Percentiles rank a stretch among this genome's conserved stretches.
These are phyloP conservation scores for peach (Prunus persica) DNA, from an alignment of 306 rosid species.

Conservation along the genomic window DNA sequence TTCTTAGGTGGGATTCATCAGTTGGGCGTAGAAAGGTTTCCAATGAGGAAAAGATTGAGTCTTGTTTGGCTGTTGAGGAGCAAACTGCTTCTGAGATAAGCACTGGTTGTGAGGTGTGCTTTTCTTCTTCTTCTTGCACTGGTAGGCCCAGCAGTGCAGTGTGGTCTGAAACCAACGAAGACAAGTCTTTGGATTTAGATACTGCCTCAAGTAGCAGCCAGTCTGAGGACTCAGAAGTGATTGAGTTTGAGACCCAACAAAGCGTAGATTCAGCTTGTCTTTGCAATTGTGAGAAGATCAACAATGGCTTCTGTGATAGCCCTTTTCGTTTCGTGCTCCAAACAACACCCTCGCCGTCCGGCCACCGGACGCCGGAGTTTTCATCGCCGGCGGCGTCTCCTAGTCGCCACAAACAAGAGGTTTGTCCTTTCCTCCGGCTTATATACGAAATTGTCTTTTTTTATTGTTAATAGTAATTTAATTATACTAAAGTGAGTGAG, in stretches of 20 bases:
- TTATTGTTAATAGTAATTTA: neutral
- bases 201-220: slow-evolving; percentile 35
- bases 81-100: slow-evolving; percentile 17
- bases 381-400: slow-evolving; percentile 59
- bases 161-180: slow-evolving; percentile 67
- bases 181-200: slow-evolving; percentile 44
- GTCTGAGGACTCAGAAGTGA: slow-evolving; percentile 31
- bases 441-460: neutral
- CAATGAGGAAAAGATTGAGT: slow-evolving; percentile 4
- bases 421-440: slow-evolving; percentile 21
- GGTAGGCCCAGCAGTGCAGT: slow-evolving; percentile 53
- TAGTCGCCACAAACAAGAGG: slow-evolving; percentile 49
- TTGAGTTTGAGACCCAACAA: no score
- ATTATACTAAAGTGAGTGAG: slow-evolving; percentile 9
- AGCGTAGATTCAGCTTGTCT: slow-evolving; percentile 11
- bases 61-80: slow-evolving; percentile 1
- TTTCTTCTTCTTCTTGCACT: slow-evolving; percentile 33
- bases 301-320: slow-evolving; percentile 40
- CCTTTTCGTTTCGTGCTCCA: slow-evolving; percentile 72
- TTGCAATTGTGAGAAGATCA: neutral
- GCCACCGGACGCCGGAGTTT: slow-evolving; percentile 63
- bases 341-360: slow-evolving; percentile 36
- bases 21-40: slow-evolving; percentile 12
- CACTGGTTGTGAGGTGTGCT: slow-evolving; percentile 1
- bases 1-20: slow-evolving; percentile 45